phyloP scores from a whole-genome alignment of 2,329 filamentous ascomycete genomes.

The Hypocreales sp. region DNA sequence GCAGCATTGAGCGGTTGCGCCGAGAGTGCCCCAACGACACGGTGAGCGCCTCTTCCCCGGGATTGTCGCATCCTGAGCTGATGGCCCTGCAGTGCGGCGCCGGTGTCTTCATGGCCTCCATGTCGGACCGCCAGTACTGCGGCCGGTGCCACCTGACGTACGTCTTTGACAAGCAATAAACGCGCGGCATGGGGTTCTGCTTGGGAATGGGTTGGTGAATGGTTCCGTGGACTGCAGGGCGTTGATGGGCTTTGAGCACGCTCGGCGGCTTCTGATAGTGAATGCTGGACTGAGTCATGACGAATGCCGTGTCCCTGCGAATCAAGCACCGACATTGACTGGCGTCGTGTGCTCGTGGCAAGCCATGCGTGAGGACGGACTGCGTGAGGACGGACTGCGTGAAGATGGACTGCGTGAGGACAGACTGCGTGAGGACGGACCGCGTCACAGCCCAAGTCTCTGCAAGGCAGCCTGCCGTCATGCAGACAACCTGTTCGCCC shows the following conservation, averaged over 20 bases:
- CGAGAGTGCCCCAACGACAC: constrained; percentile 90
- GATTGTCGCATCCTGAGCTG: too few species aligned
- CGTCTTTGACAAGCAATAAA: constrained; percentile 54
- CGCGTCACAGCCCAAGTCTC: too few species aligned
- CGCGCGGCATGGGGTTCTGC: constrained; percentile 11
- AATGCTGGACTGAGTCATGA: constrained; percentile 17
- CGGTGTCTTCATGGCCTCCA: constrained; percentile 99
- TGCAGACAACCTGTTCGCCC: too few species aligned
- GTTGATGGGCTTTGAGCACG: constrained; percentile 28
- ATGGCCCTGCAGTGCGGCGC: constrained; percentile 86
- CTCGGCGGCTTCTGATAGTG: constrained; percentile 22
- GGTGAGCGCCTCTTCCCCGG: constrained; percentile 45
- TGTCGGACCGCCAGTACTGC: constrained; percentile 99
- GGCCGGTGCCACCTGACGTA: constrained; percentile 59
- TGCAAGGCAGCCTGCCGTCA: too few species aligned
- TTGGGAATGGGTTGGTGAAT: constrained; percentile 15
- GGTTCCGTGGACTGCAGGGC: constrained; percentile 17
- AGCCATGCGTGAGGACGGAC: too few species aligned
- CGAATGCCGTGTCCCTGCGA: constrained; percentile 9
- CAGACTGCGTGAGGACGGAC: too few species aligned
- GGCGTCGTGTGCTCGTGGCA: too few species aligned
- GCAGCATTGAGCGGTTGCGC: constrained; percentile 98
- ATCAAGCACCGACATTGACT: too few species aligned
- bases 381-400: too few species aligned
- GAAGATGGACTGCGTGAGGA: too few species aligned